Percentiles rank a stretch among this genome's conserved stretches.
Conservation (phyloP, 2,329 filamentous ascomycete species). For the Epichloe sylvatica region DNA sequence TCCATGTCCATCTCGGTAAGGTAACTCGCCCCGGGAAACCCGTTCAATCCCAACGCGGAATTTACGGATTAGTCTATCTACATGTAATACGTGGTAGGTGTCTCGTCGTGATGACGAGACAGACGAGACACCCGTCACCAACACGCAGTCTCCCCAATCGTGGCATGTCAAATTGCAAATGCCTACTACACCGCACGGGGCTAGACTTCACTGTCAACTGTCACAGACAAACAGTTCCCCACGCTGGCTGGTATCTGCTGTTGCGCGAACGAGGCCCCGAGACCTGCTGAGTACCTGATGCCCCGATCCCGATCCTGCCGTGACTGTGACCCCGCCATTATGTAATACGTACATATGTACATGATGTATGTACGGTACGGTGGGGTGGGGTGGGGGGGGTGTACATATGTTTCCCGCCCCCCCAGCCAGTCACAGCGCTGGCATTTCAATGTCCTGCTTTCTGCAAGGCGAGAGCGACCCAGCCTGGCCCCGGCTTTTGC, state of each 20-base stretch:
- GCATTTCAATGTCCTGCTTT: neutral
- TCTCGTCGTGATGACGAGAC: too few relatives aligned
- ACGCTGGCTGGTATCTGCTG: neutral
- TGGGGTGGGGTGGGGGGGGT: too few relatives aligned
- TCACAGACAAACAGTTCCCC: neutral
- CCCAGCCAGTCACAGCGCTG: constrained; percentile 1
- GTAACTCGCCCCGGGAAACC: too few relatives aligned
- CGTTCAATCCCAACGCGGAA: neutral
- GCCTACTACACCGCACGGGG: neutral
- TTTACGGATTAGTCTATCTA: neutral
- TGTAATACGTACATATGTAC: neutral
- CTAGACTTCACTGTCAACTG: neutral
- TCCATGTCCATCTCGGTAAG: too few relatives aligned
- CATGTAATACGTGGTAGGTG: neutral
- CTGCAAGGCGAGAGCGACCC: neutral
- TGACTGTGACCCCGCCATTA: constrained; percentile 20
- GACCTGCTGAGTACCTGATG: neutral
- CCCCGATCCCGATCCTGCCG: neutral
- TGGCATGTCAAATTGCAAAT: constrained; percentile 1
- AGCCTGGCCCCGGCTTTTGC: constrained; percentile 12
- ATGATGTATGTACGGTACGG: too few relatives aligned
- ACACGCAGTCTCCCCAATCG: neutral
- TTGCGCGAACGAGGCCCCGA: neutral
- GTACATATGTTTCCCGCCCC: neutral
- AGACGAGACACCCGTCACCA: neutral